Conservation (phyloP, 1,284 basidiomycete species). For the Trametes sp. region DNA sequence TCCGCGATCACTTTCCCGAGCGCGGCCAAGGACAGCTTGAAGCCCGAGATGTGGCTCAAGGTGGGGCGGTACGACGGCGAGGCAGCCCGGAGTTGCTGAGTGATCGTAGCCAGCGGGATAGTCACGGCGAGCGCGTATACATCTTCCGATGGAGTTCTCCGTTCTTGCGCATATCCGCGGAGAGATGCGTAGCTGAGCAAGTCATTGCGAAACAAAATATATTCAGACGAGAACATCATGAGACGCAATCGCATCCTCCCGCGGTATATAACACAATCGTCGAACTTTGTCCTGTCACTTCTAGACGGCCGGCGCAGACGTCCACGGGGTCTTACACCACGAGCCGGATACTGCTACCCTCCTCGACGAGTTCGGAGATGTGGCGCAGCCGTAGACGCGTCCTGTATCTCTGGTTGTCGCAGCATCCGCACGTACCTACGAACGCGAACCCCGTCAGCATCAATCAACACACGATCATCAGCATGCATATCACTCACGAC, state of each 20-base stretch:
- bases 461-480: not conserved
- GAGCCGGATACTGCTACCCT: slow-evolving; percentile 8
- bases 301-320: no score
- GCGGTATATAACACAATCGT: no score
- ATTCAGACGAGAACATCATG: no score
- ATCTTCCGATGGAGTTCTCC: no score
- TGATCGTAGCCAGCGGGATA: no score
- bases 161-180: no score
- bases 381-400: slow-evolving; percentile 29
- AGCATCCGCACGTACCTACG: slow-evolving; percentile 57
- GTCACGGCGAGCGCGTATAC: no score
- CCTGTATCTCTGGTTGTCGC: slow-evolving; percentile 61
- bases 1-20: slow-evolving; percentile 38
- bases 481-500: slow-evolving; percentile 52
- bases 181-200: no score
- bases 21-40: slow-evolving; percentile 33
- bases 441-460: slow-evolving; percentile 16
- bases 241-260: no score
- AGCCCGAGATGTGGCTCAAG: slow-evolving; percentile 37
- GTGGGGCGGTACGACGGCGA: slow-evolving; percentile 19
- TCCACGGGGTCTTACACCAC: slow-evolving; percentile 6
- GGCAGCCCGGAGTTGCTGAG: not conserved
- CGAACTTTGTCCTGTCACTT: no score
- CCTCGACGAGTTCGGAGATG: slow-evolving; percentile 16
- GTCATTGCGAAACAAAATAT: no score